Evolutionary conservation across 2,329 filamentous ascomycete genomes (phyloP).

Genomic region (Metarhizium humberi): DNA sequence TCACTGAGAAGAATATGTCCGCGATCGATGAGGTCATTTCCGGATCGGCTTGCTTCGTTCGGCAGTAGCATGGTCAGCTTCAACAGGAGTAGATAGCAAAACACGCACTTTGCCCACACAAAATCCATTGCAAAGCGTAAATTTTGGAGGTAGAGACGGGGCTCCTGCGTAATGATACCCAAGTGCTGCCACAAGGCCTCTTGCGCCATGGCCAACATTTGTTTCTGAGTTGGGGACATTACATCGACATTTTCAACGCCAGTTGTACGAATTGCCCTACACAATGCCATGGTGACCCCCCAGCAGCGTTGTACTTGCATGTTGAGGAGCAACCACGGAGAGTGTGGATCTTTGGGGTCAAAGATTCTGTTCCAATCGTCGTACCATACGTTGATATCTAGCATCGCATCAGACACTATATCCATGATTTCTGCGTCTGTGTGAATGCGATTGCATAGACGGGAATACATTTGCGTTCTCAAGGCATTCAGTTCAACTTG

Average conservation of each 20-base stretch:
- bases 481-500: conserved; percentile 34
- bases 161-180: too few species aligned
- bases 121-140: conserved; percentile 47
- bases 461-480: conserved; percentile 26
- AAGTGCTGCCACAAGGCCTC: too few species aligned
- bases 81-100: conserved; percentile 45
- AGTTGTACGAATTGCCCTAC: conserved; percentile 30
- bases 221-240: too few species aligned
- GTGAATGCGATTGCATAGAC: conserved; percentile 15
- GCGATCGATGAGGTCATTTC: conserved; percentile 4
- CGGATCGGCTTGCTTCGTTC: too few species aligned
- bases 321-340: conserved; percentile 31
- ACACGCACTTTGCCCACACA: conserved; percentile 49
- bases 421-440: conserved; percentile 25
- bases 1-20: conserved; percentile 14
- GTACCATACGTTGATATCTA: conserved; percentile 41
- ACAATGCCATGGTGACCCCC: conserved; percentile 41
- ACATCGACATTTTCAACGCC: too few species aligned
- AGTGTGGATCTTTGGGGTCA: conserved; percentile 8
- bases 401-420: conserved; percentile 32
- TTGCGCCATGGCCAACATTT: too few species aligned
- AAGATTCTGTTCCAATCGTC: conserved; percentile 24
- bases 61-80: conserved; percentile 38
- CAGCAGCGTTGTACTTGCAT: conserved; percentile 43
- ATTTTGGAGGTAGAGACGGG: conserved; percentile 35